phyloP scores from a whole-genome alignment of 495 filamentous ascomycete species.

The Pyrenopolyporus hunteri region DNA sequence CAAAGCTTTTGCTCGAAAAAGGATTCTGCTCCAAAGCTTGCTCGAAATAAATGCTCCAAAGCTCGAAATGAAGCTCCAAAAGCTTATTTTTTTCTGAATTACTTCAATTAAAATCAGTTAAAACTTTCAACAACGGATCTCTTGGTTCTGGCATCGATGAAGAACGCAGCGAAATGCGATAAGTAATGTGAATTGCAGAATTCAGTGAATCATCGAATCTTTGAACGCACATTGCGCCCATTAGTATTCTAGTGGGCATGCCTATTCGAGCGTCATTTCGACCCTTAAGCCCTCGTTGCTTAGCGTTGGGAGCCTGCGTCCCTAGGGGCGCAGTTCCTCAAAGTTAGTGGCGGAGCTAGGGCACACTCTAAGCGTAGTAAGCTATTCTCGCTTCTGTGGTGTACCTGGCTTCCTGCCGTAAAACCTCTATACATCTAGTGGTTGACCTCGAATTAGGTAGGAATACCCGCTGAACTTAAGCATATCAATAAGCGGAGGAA shows the following conservation, averaged over 20 bases:
- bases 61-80: too few relatives aligned
- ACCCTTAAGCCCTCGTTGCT: conserved; percentile 1
- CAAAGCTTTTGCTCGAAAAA: too few relatives aligned
- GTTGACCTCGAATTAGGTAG: conserved; percentile 8
- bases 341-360: neutral
- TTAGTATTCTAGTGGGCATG: conserved; percentile 8
- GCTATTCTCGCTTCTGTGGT: neutral
- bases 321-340: neutral
- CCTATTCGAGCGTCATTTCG: conserved; percentile 6
- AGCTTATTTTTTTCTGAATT: neutral
- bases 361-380: conserved; percentile 5
- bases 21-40: too few relatives aligned
- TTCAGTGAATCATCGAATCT: conserved; percentile 10
- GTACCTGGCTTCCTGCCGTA: neutral
- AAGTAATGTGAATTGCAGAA: conserved; percentile 10
- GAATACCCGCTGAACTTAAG: conserved; percentile 9
- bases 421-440: neutral
- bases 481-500: conserved; percentile 10
- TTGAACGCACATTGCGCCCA: conserved; percentile 8
- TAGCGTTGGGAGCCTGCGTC: neutral
- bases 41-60: too few relatives aligned
- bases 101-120: conserved; percentile 1
- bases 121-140: conserved; percentile 10
- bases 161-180: conserved; percentile 9
- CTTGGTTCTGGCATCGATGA: conserved; percentile 9